phyloP scores from a whole-genome alignment of 2,329 filamentous ascomycete species.

The Aspergillus pseudotamarii region DNA sequence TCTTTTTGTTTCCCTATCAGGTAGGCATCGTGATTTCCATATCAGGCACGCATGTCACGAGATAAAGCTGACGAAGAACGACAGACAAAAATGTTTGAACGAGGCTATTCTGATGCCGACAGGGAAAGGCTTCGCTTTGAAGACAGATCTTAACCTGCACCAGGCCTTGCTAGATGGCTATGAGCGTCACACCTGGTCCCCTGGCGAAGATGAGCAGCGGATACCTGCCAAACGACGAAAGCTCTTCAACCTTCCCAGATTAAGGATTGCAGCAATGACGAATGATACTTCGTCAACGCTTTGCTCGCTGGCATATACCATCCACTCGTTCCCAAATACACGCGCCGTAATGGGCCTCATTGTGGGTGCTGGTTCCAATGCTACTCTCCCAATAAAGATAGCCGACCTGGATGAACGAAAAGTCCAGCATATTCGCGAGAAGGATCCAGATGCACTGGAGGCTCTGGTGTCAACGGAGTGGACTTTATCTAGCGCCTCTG shows the following conservation, averaged over 20 bases:
- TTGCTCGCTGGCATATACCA: conserved; percentile 73
- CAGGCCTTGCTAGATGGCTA: conserved; percentile 39
- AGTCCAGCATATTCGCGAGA: conserved; percentile 49
- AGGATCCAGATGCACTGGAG: conserved; percentile 53
- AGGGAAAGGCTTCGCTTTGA: conserved; percentile 54
- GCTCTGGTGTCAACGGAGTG: conserved; percentile 79
- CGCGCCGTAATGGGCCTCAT: conserved; percentile 75
- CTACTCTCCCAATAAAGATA: conserved; percentile 69
- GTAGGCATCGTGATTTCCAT: conserved; percentile 25
- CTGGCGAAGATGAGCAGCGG: conserved; percentile 27
- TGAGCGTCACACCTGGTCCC: conserved; percentile 45
- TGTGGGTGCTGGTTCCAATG: conserved; percentile 76
- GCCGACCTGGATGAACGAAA: conserved; percentile 65
- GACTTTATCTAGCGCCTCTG: conserved; percentile 71
- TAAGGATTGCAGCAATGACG: conserved; percentile 71
- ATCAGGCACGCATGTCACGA: background rate
- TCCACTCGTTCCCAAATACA: conserved; percentile 58
- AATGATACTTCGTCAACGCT: conserved; percentile 79
- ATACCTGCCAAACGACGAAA: conserved; percentile 32
- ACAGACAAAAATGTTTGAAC: conserved; percentile 50
- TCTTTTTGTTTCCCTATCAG: conserved; percentile 49
- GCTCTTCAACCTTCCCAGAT: conserved; percentile 56
- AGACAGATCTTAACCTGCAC: conserved; percentile 37
- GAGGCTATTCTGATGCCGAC: conserved; percentile 56
- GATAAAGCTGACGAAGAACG: conserved; percentile 3